Evolutionary conservation across 148 eudicot genomes (phyloP).

Genomic region (Dysphania ambrosioides): DNA sequence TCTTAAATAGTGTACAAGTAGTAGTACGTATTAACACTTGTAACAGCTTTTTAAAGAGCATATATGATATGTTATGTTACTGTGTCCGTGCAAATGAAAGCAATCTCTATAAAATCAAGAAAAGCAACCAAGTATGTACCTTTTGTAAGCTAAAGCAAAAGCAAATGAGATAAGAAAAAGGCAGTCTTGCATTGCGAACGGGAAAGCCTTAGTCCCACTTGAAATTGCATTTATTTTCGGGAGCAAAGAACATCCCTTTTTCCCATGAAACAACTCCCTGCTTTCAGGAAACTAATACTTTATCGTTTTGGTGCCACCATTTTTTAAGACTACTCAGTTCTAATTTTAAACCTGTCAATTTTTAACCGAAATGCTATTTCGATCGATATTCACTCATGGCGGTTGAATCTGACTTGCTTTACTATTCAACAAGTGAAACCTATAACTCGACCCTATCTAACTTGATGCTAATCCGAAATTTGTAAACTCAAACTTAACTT

Average conservation of each 20-base stretch:
- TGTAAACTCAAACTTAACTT: too few species aligned
- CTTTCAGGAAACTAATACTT: not conserved
- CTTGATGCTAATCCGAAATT: too few species aligned
- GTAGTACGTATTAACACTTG: too few species aligned
- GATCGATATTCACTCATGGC: too few species aligned
- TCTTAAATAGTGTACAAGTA: too few species aligned
- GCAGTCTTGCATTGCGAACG: not conserved
- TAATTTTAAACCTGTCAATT: too few species aligned
- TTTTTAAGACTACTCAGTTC: not conserved
- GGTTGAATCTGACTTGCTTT: too few species aligned
- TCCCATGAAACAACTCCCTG: conserved; percentile 14
- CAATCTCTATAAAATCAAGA: conserved; percentile 3
- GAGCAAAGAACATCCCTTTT: not conserved
- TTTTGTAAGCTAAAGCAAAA: not conserved
- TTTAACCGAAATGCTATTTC: too few species aligned
- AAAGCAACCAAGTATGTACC: conserved; percentile 10
- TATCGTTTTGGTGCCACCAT: not conserved
- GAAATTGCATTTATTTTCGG: conserved; percentile 11
- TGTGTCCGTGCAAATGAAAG: conserved; percentile 6
- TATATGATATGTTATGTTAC: too few species aligned
- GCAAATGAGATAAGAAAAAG: conserved; percentile 1
- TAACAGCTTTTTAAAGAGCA: not conserved
- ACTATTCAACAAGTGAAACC: too few species aligned
- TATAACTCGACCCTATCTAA: too few species aligned
- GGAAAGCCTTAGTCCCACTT: not conserved